phyloP scores from a whole-genome alignment of 1,284 basidiomycete genomes.

The Pseudozyma hubeiensis region DNA sequence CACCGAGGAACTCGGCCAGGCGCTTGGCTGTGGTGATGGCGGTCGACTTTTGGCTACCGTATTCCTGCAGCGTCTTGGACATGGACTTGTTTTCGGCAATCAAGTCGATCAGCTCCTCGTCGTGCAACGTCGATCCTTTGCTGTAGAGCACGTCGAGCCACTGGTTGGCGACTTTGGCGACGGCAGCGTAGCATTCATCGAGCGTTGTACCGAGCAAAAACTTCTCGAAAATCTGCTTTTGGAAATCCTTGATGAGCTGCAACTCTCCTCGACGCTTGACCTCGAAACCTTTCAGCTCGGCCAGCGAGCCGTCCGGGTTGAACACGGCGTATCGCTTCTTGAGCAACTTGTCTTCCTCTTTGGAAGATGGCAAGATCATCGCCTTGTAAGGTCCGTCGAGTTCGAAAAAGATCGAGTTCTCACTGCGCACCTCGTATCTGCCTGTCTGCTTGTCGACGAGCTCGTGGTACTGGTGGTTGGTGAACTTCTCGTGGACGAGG shows the following conservation, averaged over 20 bases:
- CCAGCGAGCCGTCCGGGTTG: conserved; percentile 95
- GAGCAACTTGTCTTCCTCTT: conserved; percentile 97
- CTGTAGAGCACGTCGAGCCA: conserved; percentile 97
- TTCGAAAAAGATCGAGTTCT: conserved; percentile 99
- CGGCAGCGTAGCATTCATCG: conserved; percentile 93
- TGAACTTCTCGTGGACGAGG: conserved; percentile 93
- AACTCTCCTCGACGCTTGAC: conserved; percentile 98
- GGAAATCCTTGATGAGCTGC: conserved; percentile 99
- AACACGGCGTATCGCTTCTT: conserved; percentile 99
- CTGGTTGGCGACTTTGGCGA: conserved; percentile 92
- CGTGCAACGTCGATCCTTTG: conserved; percentile 83
- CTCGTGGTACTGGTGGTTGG: conserved; percentile 98
- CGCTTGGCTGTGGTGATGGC: conserved; percentile 96
- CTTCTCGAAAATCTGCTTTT: conserved; percentile 97
- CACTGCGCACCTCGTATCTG: conserved; percentile 86
- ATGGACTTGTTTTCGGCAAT: conserved; percentile 99
- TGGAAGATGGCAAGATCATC: conserved; percentile 98
- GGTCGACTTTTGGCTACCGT: conserved; percentile 95
- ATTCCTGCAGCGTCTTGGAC: conserved; percentile 96
- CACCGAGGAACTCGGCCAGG: conserved; percentile 94
- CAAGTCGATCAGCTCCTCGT: conserved; percentile 94
- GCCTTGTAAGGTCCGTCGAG: conserved; percentile 98
- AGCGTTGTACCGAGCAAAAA: conserved; percentile 92
- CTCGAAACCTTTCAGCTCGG: conserved; percentile 98
- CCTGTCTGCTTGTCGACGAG: conserved; percentile 83